Evolutionary conservation across 805 yeast species (phyloP), one percentile per base, ranked within the genome.

Genomic region (Hanseniaspora meyeri): DNA sequence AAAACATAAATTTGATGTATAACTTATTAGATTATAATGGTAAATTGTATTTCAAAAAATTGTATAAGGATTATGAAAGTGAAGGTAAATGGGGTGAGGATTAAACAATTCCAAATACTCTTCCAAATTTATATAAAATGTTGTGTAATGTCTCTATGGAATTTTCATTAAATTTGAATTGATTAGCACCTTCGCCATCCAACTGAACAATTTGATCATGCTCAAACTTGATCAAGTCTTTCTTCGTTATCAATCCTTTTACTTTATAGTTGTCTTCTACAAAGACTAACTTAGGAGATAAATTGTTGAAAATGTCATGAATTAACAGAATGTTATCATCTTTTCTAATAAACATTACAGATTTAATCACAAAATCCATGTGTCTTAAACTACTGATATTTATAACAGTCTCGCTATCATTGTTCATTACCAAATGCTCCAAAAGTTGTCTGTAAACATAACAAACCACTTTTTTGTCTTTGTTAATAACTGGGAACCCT

Each of bases 31-130:
- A 91, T 62, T 65, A 71, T 24, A 78, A 85, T 42, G 85, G 93
- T 4, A 78, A 87, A 62, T 74, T 81, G 1, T 80, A 82, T 62
- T 84, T 82, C 73, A 81, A 77, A 63, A 72, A 78, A 0, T 64
- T 90, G 43, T 87, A 85, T 62, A 78, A 79, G 8, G 87, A 84
- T 60, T 91, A 87, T 70, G 80, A 78, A 65, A 81, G 77, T 64
- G 76, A 74, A 59, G 96, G 95, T 50, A 86, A 85, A 67, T 90
- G 96, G 96, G 79, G 71, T 58, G 87, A 80, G 59, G 77, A 75
- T 49, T 79, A 66, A 60, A 12, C 17, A 8, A 46, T 20, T 10
- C 51, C 45, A 39, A 29, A 17, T 37, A 45, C 24, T 37, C 45
- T 51, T 24, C 49, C 49, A 4, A 51, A 1, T 37, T 43, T 51